Conservation (phyloP, 2,329 filamentous ascomycete genomes). For the Diaporthe ilicicola region DNA sequence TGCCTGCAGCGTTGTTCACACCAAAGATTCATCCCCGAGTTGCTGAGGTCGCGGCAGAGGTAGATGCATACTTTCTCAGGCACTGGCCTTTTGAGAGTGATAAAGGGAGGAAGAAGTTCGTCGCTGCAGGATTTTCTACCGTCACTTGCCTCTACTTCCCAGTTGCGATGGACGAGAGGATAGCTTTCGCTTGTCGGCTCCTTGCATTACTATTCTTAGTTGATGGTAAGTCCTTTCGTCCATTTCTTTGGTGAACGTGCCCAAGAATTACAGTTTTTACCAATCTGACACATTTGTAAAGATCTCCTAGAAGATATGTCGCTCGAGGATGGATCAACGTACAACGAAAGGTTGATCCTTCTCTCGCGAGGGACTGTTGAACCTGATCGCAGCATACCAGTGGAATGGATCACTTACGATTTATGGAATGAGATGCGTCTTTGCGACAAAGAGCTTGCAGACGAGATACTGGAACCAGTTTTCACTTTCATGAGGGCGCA, state of each 20-base stretch:
- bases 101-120: conserved; percentile 44
- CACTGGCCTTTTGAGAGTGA: conserved; percentile 47
- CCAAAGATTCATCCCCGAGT: conserved; percentile 1
- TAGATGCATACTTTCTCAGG: conserved; percentile 49
- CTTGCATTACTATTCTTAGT: conserved; percentile 52
- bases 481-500: conserved; percentile 53
- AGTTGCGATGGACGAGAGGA: conserved; percentile 47
- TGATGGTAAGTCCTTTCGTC: conserved; percentile 47
- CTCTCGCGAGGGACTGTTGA: conserved; percentile 42
- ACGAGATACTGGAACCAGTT: conserved; percentile 47
- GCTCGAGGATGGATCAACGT: conserved; percentile 46
- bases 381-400: conserved; percentile 44
- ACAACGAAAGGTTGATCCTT: conserved; percentile 49
- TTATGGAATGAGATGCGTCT: conserved; percentile 50
- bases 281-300: too few relatives aligned
- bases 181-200: conserved; percentile 48
- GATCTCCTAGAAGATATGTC: conserved; percentile 53
- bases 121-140: conserved; percentile 43
- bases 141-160: conserved; percentile 52
- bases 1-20: background rate
- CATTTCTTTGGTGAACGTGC: too few relatives aligned
- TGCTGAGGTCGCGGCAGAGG: conserved; percentile 40
- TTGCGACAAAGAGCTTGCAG: conserved; percentile 45
- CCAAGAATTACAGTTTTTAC: too few relatives aligned
- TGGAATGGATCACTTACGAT: conserved; percentile 49